Percentiles rank a stretch among this genome's conserved stretches.
Conservation (phyloP, 139 green algal species). For the Deuterostichococcus epilithicus region DNA sequence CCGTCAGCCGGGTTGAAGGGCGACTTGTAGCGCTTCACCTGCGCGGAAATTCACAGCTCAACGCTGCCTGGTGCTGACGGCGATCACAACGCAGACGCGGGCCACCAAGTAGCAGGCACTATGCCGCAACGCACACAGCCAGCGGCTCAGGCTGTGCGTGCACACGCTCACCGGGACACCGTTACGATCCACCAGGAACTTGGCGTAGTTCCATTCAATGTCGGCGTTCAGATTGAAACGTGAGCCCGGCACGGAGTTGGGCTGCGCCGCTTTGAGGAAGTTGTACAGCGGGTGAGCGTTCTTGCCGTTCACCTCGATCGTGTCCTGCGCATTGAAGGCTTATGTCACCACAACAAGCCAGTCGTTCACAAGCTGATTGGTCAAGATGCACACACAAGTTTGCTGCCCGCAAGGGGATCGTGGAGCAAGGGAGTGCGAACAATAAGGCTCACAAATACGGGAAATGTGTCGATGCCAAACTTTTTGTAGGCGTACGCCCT, state of each 20-base stretch:
- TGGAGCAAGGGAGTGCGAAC: background rate
- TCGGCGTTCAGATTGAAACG: background rate
- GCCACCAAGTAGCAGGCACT: too few relatives aligned
- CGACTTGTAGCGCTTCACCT: conserved; percentile 79
- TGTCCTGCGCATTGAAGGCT: conserved; percentile 40
- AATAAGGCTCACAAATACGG: conserved; percentile 31
- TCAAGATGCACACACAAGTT: too few relatives aligned
- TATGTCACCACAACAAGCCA: too few relatives aligned
- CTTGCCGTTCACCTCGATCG: conserved; percentile 78
- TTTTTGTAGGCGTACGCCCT: conserved; percentile 74
- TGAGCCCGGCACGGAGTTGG: conserved; percentile 24
- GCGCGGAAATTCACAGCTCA: too few relatives aligned
- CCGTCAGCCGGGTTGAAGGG: conserved; percentile 69
- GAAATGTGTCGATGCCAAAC: conserved; percentile 78
- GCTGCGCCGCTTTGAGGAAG: conserved; percentile 60
- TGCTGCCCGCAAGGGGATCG: too few relatives aligned
- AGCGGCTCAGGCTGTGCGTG: too few relatives aligned
- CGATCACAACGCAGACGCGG: too few relatives aligned
- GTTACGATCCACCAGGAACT: conserved; percentile 73
- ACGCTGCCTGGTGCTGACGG: too few relatives aligned
- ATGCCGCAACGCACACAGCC: too few relatives aligned
- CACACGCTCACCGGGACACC: conserved; percentile 62
- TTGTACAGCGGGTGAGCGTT: conserved; percentile 76
- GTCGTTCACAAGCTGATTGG: too few relatives aligned
- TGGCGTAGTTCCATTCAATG: conserved; percentile 50